phyloP scores from a whole-genome alignment of 345 rosid species.

The Pelargonium nanum region DNA sequence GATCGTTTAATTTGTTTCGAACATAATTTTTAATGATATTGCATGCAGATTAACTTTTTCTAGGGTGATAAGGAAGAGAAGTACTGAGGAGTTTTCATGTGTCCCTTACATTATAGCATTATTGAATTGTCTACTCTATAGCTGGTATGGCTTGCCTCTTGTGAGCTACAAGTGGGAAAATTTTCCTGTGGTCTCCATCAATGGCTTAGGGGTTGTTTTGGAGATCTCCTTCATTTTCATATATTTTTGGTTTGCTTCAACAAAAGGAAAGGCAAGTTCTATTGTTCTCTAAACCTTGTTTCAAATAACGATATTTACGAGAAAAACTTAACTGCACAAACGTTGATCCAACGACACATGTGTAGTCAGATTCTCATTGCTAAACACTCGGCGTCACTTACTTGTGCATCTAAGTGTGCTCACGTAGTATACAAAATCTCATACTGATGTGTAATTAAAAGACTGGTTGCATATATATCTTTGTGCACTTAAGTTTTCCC shows the following conservation, averaged over 20 bases:
- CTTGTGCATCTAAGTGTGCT: no score
- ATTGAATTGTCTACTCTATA: slow-evolving; percentile 57
- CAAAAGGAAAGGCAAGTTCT: slow-evolving; percentile 47
- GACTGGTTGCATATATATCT: no score
- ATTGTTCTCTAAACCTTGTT: slow-evolving; percentile 3
- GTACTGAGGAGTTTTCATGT: slow-evolving; percentile 69
- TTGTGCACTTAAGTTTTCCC: no score
- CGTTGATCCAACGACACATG: no score
- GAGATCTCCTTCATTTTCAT: slow-evolving; percentile 56
- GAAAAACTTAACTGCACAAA: no score
- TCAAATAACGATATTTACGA: no score
- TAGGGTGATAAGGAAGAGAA: slow-evolving; percentile 58
- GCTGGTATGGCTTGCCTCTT: slow-evolving; percentile 79
- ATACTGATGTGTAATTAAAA: no score
- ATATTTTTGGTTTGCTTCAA: slow-evolving; percentile 41
- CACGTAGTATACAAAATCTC: no score
- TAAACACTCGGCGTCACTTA: no score
- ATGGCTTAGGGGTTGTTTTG: slow-evolving; percentile 61
- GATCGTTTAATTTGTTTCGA: not conserved
- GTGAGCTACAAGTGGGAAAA: slow-evolving; percentile 83
- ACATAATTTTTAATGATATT: not conserved
- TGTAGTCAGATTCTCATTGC: no score
- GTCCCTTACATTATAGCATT: slow-evolving; percentile 61
- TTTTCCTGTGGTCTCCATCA: slow-evolving; percentile 58
- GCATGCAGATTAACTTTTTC: slow-evolving; percentile 57